phyloP scores from a whole-genome alignment of 2,329 filamentous ascomycete species.

The Ophiocordyceps robertsii region DNA sequence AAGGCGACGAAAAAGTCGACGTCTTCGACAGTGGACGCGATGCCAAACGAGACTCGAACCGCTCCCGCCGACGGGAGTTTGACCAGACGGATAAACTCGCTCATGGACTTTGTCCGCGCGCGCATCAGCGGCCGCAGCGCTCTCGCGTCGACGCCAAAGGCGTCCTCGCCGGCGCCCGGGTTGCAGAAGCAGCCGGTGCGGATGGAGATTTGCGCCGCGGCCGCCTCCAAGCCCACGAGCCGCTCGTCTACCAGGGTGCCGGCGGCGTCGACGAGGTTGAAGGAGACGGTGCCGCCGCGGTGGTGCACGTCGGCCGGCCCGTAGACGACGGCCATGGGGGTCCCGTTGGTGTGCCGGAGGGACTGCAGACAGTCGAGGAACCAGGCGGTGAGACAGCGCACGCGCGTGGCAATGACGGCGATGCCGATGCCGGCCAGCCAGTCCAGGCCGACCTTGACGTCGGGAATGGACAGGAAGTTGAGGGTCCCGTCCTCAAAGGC shows the following conservation, averaged over 20 bases:
- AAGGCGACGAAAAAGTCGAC: conserved; percentile 23
- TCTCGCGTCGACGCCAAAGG: conserved; percentile 13
- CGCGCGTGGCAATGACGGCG: conserved; percentile 14
- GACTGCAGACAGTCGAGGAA: conserved; percentile 16
- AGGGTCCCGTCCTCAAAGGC: conserved; percentile 27
- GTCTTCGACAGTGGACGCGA: conserved; percentile 20
- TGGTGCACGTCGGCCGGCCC: conserved; percentile 15
- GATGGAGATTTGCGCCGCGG: conserved; percentile 20
- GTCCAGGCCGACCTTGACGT: conserved; percentile 21
- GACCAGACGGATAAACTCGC: conserved; percentile 5
- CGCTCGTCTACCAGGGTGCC: conserved; percentile 22
- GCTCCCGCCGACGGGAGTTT: conserved; percentile 15
- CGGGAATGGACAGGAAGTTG: conserved; percentile 25
- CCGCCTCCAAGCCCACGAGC: conserved; percentile 19
- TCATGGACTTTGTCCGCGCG: conserved; percentile 4
- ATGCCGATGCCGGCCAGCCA: conserved; percentile 18
- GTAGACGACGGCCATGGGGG: conserved; percentile 19
- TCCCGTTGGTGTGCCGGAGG: conserved; percentile 19
- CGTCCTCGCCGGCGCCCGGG: conserved; percentile 22
- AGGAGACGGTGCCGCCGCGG: conserved; percentile 23
- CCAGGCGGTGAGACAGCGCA: conserved; percentile 22
- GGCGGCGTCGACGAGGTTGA: conserved; percentile 21
- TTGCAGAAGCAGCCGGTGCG: conserved; percentile 30
- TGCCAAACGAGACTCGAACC: conserved; percentile 24
- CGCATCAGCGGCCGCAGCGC: background rate